Evolutionary conservation across 257 asterid genomes (phyloP).

Genomic region (Asclepias syriaca): DNA sequence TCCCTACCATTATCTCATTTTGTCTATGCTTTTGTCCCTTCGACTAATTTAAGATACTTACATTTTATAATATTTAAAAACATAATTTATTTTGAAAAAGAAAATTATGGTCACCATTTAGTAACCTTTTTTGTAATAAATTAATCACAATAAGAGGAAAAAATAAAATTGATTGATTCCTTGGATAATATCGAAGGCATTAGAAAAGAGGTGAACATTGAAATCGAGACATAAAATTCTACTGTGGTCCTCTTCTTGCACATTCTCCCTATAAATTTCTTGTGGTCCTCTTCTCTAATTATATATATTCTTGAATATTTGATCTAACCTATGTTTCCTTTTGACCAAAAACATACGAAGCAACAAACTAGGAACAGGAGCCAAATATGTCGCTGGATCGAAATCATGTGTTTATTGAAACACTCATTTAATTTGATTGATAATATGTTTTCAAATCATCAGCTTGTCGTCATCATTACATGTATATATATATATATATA

Average conservation of each 20-base stretch:
- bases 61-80: no score
- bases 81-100: no score
- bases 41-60: no score
- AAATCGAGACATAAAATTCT: no score
- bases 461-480: conserved; percentile 12
- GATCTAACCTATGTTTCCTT: neutral
- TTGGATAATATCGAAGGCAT: no score
- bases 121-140: no score
- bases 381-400: conserved; percentile 5
- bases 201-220: no score
- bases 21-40: conserved; percentile 41
- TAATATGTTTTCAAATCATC: neutral
- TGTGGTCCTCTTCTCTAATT: conserved; percentile 11
- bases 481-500: no score
- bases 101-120: no score
- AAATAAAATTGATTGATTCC: no score
- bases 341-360: neutral
- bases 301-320: neutral
- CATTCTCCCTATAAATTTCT: neutral
- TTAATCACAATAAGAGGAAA: no score
- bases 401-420: conserved; percentile 5
- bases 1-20: conserved; percentile 39
- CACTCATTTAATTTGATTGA: neutral
- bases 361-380: neutral
- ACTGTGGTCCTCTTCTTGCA: neutral